These are phyloP conservation scores for Talaromyces piceae DNA, from an alignment of 2,329 filamentous ascomycete genomes.

Conservation along the genomic window DNA sequence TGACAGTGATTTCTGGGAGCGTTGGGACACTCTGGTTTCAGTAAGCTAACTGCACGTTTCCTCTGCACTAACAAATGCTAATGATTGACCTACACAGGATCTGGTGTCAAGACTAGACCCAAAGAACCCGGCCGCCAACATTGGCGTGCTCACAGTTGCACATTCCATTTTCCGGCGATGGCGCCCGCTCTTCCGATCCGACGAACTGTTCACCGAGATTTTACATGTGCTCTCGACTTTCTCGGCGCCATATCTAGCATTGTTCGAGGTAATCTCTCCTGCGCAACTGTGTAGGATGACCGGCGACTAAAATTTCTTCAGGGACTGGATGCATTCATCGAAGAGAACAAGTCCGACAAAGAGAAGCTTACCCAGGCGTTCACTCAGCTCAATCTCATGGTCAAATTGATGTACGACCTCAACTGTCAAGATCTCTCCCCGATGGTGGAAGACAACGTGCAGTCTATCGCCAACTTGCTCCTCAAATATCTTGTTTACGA, in stretches of 20 bases:
- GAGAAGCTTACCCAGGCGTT: conserved; percentile 69
- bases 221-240: conserved; percentile 89
- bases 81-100: conserved; percentile 47
- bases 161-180: conserved; percentile 97
- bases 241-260: conserved; percentile 69
- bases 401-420: conserved; percentile 92
- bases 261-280: conserved; percentile 57
- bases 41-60: conserved; percentile 36
- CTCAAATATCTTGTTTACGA: conserved; percentile 91
- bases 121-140: conserved; percentile 76
- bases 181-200: conserved; percentile 87
- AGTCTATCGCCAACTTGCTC: conserved; percentile 66
- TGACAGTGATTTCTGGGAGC: conserved; percentile 93
- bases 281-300: not conserved
- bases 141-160: conserved; percentile 91
- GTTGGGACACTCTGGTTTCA: conserved; percentile 92
- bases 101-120: conserved; percentile 79
- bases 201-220: conserved; percentile 89
- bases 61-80: conserved; percentile 7
- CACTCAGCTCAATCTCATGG: conserved; percentile 74
- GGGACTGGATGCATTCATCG: conserved; percentile 51
- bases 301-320: conserved; percentile 20
- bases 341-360: conserved; percentile 68
- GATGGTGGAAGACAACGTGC: conserved; percentile 83
- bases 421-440: conserved; percentile 96